Percentiles rank a stretch among this genome's conserved stretches.
These are phyloP conservation scores for Kuraishia ogatae DNA, from an alignment of 805 yeast species.

Conservation along the genomic window DNA sequence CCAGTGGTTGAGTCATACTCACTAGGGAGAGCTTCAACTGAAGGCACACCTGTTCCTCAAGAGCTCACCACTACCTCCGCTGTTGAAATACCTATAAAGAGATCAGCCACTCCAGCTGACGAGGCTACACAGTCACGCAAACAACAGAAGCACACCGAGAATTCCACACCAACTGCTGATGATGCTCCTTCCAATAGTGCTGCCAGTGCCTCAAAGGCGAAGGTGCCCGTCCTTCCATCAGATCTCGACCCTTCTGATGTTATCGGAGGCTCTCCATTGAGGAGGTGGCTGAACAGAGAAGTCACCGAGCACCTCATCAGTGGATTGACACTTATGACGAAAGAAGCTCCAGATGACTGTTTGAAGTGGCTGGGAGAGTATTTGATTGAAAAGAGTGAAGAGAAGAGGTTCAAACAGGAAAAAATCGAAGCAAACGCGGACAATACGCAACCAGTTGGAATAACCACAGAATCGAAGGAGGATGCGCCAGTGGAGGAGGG, in stretches of 20 bases:
- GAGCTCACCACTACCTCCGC: neutral
- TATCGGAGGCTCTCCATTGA: slow-evolving; percentile 44
- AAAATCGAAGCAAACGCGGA: neutral
- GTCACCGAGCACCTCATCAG: slow-evolving; percentile 34
- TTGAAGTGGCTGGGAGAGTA: slow-evolving; percentile 30
- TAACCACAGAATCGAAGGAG: neutral
- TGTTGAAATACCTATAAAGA: neutral
- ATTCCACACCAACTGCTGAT: neutral
- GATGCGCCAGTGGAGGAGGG: neutral
- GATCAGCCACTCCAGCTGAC: neutral
- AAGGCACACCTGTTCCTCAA: neutral
- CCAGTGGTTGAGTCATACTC: neutral
- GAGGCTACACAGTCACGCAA: neutral
- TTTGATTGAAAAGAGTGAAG: slow-evolving; percentile 16
- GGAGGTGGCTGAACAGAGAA: slow-evolving; percentile 40
- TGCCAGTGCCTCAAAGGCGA: neutral
- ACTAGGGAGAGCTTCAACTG: neutral
- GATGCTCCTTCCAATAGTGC: neutral
- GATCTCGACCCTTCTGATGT: slow-evolving; percentile 21
- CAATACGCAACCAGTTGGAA: neutral
- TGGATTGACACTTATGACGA: slow-evolving; percentile 30
- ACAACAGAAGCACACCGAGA: neutral
- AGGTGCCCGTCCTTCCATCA: neutral
- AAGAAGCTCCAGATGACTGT: slow-evolving; percentile 29
- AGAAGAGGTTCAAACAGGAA: slow-evolving; percentile 1